Evolutionary conservation across 805 yeast genomes (phyloP).

Genomic region (Saccharomyces mikatae): DNA sequence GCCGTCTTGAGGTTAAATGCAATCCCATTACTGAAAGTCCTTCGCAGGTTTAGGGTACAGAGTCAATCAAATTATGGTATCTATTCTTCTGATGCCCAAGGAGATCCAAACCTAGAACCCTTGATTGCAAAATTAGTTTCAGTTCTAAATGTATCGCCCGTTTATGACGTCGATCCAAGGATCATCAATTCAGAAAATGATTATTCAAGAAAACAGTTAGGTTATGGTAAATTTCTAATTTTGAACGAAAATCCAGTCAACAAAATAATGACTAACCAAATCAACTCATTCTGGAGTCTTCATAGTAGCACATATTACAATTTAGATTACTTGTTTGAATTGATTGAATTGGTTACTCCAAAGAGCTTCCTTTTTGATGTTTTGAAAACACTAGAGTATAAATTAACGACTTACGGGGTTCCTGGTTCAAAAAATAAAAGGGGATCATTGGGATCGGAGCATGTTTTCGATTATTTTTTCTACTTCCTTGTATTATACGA

Average conservation of each 20-base stretch:
- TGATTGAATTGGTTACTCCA: slow-evolving; percentile 25
- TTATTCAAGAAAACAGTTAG: slow-evolving; percentile 23
- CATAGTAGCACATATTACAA: slow-evolving; percentile 32
- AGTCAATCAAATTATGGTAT: slow-evolving; percentile 25
- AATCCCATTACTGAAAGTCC: slow-evolving; percentile 16
- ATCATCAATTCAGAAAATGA: slow-evolving; percentile 15
- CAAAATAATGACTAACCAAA: slow-evolving; percentile 29
- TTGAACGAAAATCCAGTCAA: slow-evolving; percentile 26
- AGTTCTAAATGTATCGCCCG: slow-evolving; percentile 18
- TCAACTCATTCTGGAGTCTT: slow-evolving; percentile 31
- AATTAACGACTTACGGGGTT: slow-evolving; percentile 18
- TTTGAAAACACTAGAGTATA: slow-evolving; percentile 21
- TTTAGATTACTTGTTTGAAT: slow-evolving; percentile 24
- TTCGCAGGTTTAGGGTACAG: slow-evolving; percentile 18
- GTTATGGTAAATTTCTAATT: slow-evolving; percentile 20
- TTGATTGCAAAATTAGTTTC: slow-evolving; percentile 18
- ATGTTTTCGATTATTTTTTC: slow-evolving; percentile 24
- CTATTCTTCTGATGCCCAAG: slow-evolving; percentile 26
- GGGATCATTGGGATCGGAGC: slow-evolving; percentile 17
- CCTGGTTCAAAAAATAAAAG: slow-evolving; percentile 20
- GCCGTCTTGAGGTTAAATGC: slow-evolving; percentile 32
- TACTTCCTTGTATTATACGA: slow-evolving; percentile 28
- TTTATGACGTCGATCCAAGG: slow-evolving; percentile 25
- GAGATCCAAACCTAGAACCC: slow-evolving; percentile 20
- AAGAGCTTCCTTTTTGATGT: slow-evolving; percentile 22